These are phyloP conservation scores for Lasiosphaeria miniovina DNA, from an alignment of 495 filamentous ascomycete genomes.

Conservation along the genomic window DNA sequence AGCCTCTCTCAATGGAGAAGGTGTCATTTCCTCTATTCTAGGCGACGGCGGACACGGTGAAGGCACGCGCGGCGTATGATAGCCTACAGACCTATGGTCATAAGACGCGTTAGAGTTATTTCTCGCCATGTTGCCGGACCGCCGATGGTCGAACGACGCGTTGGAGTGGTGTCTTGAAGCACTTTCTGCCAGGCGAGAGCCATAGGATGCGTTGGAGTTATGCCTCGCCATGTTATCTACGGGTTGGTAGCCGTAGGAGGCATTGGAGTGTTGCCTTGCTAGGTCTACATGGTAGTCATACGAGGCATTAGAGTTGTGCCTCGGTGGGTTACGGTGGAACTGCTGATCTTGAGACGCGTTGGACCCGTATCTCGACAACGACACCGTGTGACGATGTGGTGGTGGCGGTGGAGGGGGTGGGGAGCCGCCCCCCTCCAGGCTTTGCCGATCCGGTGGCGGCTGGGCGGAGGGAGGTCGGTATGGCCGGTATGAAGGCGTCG, in stretches of 20 bases:
- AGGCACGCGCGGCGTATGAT: slow-evolving; percentile 49
- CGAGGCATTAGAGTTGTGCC: slow-evolving; percentile 29
- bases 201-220: slow-evolving; percentile 8
- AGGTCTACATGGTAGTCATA: slow-evolving; percentile 14
- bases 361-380: slow-evolving; percentile 21
- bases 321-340: neutral
- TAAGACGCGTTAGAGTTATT: slow-evolving; percentile 7
- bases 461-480: slow-evolving; percentile 35
- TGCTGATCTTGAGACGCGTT: neutral
- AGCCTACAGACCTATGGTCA: slow-evolving; percentile 17
- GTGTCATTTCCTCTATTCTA: slow-evolving; percentile 65
- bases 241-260: slow-evolving; percentile 24
- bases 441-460: slow-evolving; percentile 18
- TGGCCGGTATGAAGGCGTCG: slow-evolving; percentile 42
- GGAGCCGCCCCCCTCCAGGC: slow-evolving; percentile 29
- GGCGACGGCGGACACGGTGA: slow-evolving; percentile 64
- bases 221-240: slow-evolving; percentile 19
- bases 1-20: slow-evolving; percentile 84
- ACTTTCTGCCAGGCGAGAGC: neutral
- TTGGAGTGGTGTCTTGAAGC: slow-evolving; percentile 21
- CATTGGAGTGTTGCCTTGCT: slow-evolving; percentile 24
- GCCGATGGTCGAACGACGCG: slow-evolving; percentile 25
- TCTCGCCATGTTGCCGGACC: slow-evolving; percentile 21
- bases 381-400: slow-evolving; percentile 44
- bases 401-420: slow-evolving; percentile 54